Base-by-base conservation (phyloP, 2,329 filamentous ascomycete genomes). In the Reticulascus tulasneorum region DNA sequence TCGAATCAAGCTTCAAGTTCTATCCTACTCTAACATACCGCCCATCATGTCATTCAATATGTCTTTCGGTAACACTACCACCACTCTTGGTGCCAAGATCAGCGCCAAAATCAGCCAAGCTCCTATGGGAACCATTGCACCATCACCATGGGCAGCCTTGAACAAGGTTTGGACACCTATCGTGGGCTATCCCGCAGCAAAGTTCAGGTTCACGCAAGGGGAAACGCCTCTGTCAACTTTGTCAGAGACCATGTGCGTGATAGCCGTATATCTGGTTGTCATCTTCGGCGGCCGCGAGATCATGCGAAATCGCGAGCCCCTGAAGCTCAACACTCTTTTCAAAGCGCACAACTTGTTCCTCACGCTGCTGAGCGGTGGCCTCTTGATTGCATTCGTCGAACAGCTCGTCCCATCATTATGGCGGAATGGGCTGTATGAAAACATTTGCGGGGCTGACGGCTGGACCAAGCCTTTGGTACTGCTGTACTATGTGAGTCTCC, bases 311-410 rank as follows among this genome's bases (percentile, higher is more conserved):
- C 75, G 84, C 40, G 70, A 79, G 52, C 71, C 88, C 6, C 77
- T 89, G 66, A 84, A 88, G 71, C 73, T 94, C 50, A 88, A 83
- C 9, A 69, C 73, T 10, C 66, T 88, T 36, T 94, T 94, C 72
- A 84, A 91, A 69, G 73, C 93, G 52, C 88, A 94, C 76, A 94
- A 94, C 72, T 82, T 94, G 52, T 77, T 86, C 65, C 70, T 94
- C 52, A 93, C 88, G 19, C 66, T 75, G 35, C 83, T 93, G 64
- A 89, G 84, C 59, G 82, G 67, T 29, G 69, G 76, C 24, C 71
- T 94, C 30, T 64, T 94, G 52, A 78, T 70, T 23, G 75, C 94
- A 40, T 94, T 90, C 56, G 60, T 85, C 45, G 88, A 94, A 68
- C 84, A 94, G 65, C 64, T 94, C 47, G 67, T 91, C 36, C 85